Base-by-base conservation (phyloP, 257 asterid genomes). In the Solanum appendiculatum region DNA sequence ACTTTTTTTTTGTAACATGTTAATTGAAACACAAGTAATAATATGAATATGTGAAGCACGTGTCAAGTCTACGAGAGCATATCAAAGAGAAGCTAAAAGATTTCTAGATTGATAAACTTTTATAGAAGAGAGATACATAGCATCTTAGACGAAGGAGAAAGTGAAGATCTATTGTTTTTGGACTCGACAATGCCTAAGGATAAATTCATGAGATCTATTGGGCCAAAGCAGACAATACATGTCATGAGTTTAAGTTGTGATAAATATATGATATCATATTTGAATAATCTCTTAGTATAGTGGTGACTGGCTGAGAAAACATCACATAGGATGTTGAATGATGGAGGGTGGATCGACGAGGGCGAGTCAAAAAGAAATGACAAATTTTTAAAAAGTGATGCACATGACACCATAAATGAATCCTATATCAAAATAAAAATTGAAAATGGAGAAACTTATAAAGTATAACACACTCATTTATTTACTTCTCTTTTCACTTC, bases 51-150 rank as follows among this genome's bases (percentile, higher is more conserved):
- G 72, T 11, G 72, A 64, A 9, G 0, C 7, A 5, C 0, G 2
- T 25, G 31, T 9, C 3, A 3, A 25, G 1, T 1, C 2, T 8
- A 0, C 1, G 1, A n/a, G 18, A 25, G 70, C 4, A 0, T 14
- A 13, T 23, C 68, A 58, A 58, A 23, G 15, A 58, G 0, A 1
- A 11, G 70, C 0, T 63, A 11, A 10, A 0, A 25, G 0, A n/a
- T 11, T 63, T 63, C 1, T 63, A 63, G 70, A 5, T 5, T 0
- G 0, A 0, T 0, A 63, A n/a, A 0, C 16, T n/a, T n/a, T 63
- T 6, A 0, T n/a, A 63, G 14, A 1, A 60, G 6, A 10, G 16
- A n/a, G 16, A n/a, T 1, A 10, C 1, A 2, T 63, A 60, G 0
- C 70, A 63, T n/a, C 29, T 63, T 63, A n/a, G 7, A n/a, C 0